Evolutionary conservation across 768 basidiomycete genomes (phyloP).

Genomic region (Cubamyces sp.): DNA sequence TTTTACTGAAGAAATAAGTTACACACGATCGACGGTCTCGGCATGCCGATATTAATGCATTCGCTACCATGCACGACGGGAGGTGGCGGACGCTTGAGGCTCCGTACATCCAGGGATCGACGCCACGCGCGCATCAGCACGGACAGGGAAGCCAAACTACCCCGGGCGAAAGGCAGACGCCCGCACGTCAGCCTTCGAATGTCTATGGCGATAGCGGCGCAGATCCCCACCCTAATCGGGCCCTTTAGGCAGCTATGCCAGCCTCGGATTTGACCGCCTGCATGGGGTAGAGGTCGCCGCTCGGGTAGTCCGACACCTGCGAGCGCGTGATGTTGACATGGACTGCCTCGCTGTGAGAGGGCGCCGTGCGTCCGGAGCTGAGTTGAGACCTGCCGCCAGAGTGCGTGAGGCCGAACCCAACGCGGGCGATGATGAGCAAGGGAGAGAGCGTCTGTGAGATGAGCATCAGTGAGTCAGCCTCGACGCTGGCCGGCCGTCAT

Average conservation of each 20-base stretch:
- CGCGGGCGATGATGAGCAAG: conserved; percentile 1
- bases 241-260: neutral
- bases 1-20: no score
- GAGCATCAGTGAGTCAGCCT: neutral
- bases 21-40: no score
- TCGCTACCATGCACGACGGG: no score
- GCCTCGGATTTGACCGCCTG: neutral
- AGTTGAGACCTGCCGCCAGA: neutral
- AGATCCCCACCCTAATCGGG: no score
- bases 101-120: no score
- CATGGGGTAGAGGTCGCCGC: neutral
- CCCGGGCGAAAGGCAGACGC: no score
- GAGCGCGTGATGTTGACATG: conserved; percentile 1
- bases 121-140: no score
- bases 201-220: no score
- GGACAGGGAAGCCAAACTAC: no score
- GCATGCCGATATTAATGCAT: no score
- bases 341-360: neutral
- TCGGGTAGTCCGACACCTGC: neutral
- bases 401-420: conserved; percentile 4
- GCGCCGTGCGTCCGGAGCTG: neutral
- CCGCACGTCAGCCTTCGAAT: no score
- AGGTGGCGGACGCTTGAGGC: no score
- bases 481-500: neutral
- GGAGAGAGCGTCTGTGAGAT: conserved; percentile 2